Percentiles rank a stretch among this genome's conserved stretches.
phyloP scores from a whole-genome alignment of 768 basidiomycete genomes.

The Mycena maculata region DNA sequence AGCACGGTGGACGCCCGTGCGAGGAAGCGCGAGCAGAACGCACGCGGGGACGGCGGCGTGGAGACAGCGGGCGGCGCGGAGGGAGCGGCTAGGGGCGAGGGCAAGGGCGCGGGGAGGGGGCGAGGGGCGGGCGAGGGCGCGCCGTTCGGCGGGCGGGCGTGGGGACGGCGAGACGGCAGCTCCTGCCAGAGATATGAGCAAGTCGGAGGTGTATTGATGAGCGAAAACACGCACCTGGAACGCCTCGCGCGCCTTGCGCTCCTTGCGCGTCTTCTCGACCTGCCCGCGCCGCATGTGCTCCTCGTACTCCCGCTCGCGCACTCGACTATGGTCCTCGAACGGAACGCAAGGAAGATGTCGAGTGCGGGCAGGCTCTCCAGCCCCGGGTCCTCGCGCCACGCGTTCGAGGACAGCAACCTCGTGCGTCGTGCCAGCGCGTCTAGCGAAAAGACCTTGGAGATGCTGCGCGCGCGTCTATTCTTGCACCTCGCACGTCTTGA shows the following conservation, averaged over 20 bases:
- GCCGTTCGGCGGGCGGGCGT: no score
- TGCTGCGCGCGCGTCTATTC: slow-evolving; percentile 81
- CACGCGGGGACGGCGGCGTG: no score
- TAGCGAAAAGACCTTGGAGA: slow-evolving; percentile 83
- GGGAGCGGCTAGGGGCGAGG: no score
- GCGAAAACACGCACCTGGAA: slow-evolving; percentile 80
- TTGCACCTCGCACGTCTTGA: slow-evolving; percentile 91
- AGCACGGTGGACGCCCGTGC: no score
- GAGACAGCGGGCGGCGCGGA: no score
- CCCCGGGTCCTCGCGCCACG: slow-evolving; percentile 82
- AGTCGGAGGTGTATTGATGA: background rate
- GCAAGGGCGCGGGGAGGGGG: no score
- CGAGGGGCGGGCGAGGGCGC: no score
- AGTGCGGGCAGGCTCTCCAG: slow-evolving; percentile 87
- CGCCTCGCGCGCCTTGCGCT: slow-evolving; percentile 90
- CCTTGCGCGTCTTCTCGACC: slow-evolving; percentile 85
- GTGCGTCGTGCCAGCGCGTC: slow-evolving; percentile 91
- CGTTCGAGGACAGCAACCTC: slow-evolving; percentile 79
- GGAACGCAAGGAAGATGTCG: slow-evolving; percentile 90
- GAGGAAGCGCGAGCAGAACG: no score
- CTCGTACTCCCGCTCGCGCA: slow-evolving; percentile 91
- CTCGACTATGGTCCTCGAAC: slow-evolving; percentile 95
- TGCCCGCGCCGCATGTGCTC: slow-evolving; percentile 84
- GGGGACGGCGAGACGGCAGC: no score
- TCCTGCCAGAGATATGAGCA: slow-evolving; percentile 54